Conservation (phyloP, 257 asterid genomes). For the Striga asiatica region DNA sequence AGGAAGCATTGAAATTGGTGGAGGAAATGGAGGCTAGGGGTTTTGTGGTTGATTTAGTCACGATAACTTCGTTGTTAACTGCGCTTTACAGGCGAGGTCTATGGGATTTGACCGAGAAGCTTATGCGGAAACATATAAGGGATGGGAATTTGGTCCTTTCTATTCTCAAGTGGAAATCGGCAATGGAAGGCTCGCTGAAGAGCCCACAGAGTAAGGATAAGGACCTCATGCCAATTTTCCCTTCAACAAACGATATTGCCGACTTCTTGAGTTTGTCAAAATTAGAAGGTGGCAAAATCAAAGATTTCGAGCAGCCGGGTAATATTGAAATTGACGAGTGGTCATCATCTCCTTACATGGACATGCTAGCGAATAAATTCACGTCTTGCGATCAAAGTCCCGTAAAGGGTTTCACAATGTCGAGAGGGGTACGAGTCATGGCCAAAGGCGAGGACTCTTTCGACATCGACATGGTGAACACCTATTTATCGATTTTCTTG, state of each 20-base stretch:
- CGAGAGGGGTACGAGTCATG: constrained; percentile 51
- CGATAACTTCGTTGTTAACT: constrained; percentile 59
- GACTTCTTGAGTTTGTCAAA: constrained; percentile 35
- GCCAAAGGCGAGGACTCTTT: constrained; percentile 58
- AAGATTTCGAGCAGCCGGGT: background rate
- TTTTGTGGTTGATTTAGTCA: constrained; percentile 66
- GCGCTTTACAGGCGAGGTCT: constrained; percentile 51
- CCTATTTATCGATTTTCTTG: constrained; percentile 70
- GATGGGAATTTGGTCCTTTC: constrained; percentile 60
- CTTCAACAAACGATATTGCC: constrained; percentile 33
- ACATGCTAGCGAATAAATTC: constrained; percentile 46
- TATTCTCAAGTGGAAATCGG: constrained; percentile 65
- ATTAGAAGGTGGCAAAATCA: constrained; percentile 14
- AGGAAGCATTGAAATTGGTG: constrained; percentile 66
- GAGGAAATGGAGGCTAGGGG: constrained; percentile 90
- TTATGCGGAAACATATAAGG: constrained; percentile 59
- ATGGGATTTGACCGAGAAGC: constrained; percentile 61
- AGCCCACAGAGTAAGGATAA: constrained; percentile 50
- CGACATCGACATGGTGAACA: constrained; percentile 77
- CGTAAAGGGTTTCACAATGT: constrained; percentile 25
- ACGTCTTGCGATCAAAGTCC: constrained; percentile 17
- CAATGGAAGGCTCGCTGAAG: constrained; percentile 61
- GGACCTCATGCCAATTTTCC: constrained; percentile 62
- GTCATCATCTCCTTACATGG: constrained; percentile 95
- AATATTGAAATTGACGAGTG: constrained; percentile 50